Conservation (phyloP, 2,329 filamentous ascomycete species). For the Aspergillus piperis region DNA sequence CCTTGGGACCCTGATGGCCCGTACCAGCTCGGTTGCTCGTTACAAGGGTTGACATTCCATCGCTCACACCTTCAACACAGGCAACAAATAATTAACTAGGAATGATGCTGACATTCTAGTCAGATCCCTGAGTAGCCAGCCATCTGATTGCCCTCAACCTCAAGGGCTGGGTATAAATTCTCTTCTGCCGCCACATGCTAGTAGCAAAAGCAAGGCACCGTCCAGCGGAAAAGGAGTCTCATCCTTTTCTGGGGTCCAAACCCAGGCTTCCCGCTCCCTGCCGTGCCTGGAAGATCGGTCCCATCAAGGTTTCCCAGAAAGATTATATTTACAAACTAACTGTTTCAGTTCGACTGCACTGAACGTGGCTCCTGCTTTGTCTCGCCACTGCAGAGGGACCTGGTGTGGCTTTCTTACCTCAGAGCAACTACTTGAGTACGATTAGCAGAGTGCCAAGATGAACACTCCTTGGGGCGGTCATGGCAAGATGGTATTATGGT, state of each 20-base stretch:
- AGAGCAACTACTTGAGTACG: not conserved
- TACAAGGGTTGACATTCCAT: too few relatives aligned
- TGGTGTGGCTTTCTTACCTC: not conserved
- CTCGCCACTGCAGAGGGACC: not conserved
- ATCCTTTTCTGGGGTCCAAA: not conserved
- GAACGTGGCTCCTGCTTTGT: not conserved
- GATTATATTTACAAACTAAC: not conserved
- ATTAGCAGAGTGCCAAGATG: not conserved
- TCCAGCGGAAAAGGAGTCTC: not conserved
- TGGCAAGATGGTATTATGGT: not conserved
- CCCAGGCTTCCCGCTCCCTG: not conserved
- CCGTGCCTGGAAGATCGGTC: slow-evolving; percentile 1
- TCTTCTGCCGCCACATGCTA: not conserved
- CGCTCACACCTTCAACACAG: too few relatives aligned
- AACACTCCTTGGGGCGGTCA: not conserved
- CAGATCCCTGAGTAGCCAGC: not conserved
- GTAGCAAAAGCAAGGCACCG: not conserved
- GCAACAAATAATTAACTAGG: not conserved
- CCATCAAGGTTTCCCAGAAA: not conserved
- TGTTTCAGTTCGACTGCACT: not conserved
- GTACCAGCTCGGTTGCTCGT: not conserved
- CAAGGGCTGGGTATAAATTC: not conserved
- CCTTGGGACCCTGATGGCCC: not conserved
- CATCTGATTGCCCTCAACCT: not conserved
- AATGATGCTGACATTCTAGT: not conserved